Conservation (phyloP, 495 filamentous ascomycete genomes). For the Podospora bellae-mahoneyi region DNA sequence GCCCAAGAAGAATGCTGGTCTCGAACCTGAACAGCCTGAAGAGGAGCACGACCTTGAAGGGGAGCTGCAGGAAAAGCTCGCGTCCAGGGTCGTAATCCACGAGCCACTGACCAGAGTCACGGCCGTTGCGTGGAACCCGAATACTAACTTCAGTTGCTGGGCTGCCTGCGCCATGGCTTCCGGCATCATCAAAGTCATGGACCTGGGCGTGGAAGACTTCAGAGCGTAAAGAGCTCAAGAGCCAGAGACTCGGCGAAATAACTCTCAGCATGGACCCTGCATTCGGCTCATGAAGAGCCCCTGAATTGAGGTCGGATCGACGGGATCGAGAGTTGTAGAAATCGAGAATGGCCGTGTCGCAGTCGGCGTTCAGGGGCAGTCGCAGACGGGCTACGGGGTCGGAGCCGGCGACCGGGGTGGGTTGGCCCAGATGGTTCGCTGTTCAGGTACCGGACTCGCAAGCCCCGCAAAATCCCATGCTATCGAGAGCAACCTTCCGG, state of each 20-base stretch:
- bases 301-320: not conserved
- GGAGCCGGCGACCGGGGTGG: not conserved
- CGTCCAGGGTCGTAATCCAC: slow-evolving; percentile 40
- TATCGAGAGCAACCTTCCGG: not conserved
- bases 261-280: not conserved
- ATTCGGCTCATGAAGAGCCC: not conserved
- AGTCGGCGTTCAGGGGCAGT: not conserved
- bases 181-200: slow-evolving; percentile 46
- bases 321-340: not conserved
- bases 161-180: slow-evolving; percentile 51
- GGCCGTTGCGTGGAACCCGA: slow-evolving; percentile 47
- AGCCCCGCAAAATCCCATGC: not conserved
- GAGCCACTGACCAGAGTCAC: slow-evolving; percentile 47
- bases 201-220: slow-evolving; percentile 36
- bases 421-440: not conserved
- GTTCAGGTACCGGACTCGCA: not conserved
- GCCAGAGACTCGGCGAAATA: not conserved
- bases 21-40: slow-evolving; percentile 25
- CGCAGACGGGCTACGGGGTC: not conserved
- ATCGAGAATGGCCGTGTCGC: not conserved
- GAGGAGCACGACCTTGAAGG: slow-evolving; percentile 27
- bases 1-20: slow-evolving; percentile 25
- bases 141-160: slow-evolving; percentile 49
- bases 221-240: not conserved
- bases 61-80: slow-evolving; percentile 31